A percentile compares a stretch with the other conserved stretches of the same genome.
Evolutionary conservation across 2,329 filamentous ascomycete species (phyloP).

Genomic region (Epichloe uncinata): DNA sequence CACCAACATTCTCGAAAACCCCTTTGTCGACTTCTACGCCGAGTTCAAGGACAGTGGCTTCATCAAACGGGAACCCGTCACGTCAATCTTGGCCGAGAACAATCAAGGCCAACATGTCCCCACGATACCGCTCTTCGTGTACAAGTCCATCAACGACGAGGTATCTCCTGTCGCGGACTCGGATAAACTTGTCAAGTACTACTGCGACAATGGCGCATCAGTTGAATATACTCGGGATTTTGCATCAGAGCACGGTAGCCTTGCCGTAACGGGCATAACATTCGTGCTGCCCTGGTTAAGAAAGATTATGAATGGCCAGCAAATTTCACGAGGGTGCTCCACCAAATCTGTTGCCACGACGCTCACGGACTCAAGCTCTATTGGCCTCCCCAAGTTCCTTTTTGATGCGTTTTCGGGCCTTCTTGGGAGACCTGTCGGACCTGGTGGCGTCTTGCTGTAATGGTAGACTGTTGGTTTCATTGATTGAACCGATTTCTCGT

Average conservation of each 20-base stretch:
- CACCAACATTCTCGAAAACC: neutral
- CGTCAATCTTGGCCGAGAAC: neutral
- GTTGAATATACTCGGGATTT: constrained; percentile 1
- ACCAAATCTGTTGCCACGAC: neutral
- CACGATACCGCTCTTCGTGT: neutral
- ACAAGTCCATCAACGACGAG: constrained; percentile 2
- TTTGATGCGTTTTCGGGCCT: neutral
- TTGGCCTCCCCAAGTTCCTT: neutral
- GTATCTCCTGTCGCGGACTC: neutral
- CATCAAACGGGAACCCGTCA: neutral
- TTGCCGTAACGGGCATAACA: neutral
- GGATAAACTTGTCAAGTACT: neutral
- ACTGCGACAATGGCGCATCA: constrained; percentile 1
- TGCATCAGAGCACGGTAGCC: neutral
- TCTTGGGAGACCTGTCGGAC: neutral
- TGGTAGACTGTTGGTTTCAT: no score
- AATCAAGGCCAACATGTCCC: neutral
- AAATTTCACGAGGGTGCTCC: neutral
- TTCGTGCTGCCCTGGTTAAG: neutral
- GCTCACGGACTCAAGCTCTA: neutral
- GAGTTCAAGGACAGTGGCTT: neutral
- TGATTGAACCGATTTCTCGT: no score
- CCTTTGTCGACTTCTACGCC: neutral
- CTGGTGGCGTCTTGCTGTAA: neutral
- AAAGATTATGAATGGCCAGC: neutral